Evolutionary conservation across 495 filamentous ascomycete genomes (phyloP).

Genomic region (Halenospora varia): DNA sequence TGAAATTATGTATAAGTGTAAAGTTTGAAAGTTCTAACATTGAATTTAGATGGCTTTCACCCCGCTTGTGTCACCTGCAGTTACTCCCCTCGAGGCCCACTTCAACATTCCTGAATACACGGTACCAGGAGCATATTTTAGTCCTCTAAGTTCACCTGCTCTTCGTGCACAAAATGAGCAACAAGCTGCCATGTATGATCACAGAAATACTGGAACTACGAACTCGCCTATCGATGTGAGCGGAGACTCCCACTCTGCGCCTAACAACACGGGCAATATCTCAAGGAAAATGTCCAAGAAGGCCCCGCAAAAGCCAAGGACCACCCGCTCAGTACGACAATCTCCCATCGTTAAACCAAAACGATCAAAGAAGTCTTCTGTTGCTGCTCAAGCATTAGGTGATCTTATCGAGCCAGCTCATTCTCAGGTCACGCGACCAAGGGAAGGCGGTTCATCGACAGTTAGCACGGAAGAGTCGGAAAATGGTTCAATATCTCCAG

Average conservation of each 20-base stretch:
- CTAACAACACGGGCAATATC: constrained; percentile 29
- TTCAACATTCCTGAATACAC: constrained; percentile 79
- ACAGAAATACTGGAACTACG: constrained; percentile 36
- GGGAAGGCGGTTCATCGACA: constrained; percentile 24
- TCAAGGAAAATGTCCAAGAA: constrained; percentile 33
- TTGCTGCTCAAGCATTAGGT: constrained; percentile 51
- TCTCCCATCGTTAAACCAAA: constrained; percentile 84
- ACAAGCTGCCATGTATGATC: constrained; percentile 29
- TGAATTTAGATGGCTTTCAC: constrained; percentile 83
- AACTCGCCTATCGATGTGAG: constrained; percentile 46
- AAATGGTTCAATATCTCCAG: constrained; percentile 51
- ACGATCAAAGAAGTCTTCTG: constrained; percentile 36
- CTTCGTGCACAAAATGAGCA: constrained; percentile 70
- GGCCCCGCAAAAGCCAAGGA: constrained; percentile 17
- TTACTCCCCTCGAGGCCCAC: constrained; percentile 83
- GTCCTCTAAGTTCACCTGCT: constrained; percentile 87
- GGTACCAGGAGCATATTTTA: constrained; percentile 86
- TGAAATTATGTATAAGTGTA: no score
- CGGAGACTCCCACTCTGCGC: constrained; percentile 34
- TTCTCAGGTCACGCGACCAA: constrained; percentile 1
- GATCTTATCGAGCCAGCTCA: constrained; percentile 37
- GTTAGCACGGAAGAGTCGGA: constrained; percentile 25
- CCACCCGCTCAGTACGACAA: constrained; percentile 50
- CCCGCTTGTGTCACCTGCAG: constrained; percentile 89
- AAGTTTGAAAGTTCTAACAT: no score